Evolutionary conservation across 371 early-diverging fungal species (phyloP).

Genomic region (Vairimorpha apis): DNA sequence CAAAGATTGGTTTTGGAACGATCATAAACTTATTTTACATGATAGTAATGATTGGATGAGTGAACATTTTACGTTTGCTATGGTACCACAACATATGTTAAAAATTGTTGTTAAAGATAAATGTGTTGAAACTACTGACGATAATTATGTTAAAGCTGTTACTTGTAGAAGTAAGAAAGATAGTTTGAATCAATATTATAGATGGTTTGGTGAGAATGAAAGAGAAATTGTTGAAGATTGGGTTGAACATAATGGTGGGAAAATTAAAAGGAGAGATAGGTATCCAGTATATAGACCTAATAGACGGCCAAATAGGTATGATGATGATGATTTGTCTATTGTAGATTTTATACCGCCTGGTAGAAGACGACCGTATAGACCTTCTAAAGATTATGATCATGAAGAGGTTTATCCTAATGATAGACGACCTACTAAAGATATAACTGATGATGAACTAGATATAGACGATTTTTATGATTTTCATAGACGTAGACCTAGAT

Average conservation of each 20-base stretch:
- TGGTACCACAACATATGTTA: background rate
- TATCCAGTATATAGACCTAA: no score
- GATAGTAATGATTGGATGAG: background rate
- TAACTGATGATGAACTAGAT: background rate
- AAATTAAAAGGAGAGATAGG: background rate
- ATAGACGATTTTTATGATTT: background rate
- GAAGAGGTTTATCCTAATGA: background rate
- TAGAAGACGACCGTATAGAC: background rate
- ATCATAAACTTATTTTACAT: background rate
- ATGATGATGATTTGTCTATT: background rate
- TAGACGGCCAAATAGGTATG: no score
- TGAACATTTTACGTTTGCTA: slow-evolving; percentile 4
- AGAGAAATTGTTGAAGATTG: background rate
- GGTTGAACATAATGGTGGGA: background rate
- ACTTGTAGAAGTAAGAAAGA: background rate
- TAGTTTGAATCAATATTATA: background rate
- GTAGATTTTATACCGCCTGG: background rate
- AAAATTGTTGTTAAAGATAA: slow-evolving; percentile 14
- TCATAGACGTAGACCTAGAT: background rate
- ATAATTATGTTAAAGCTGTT: background rate
- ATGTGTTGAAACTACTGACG: background rate
- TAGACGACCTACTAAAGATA: background rate
- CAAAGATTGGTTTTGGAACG: slow-evolving; percentile 1
- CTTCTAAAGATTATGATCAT: background rate
- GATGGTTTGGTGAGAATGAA: background rate